These are phyloP conservation scores for Anthracocystis panici-leucophaei DNA, from an alignment of 1,284 basidiomycete species.

Conservation along the genomic window DNA sequence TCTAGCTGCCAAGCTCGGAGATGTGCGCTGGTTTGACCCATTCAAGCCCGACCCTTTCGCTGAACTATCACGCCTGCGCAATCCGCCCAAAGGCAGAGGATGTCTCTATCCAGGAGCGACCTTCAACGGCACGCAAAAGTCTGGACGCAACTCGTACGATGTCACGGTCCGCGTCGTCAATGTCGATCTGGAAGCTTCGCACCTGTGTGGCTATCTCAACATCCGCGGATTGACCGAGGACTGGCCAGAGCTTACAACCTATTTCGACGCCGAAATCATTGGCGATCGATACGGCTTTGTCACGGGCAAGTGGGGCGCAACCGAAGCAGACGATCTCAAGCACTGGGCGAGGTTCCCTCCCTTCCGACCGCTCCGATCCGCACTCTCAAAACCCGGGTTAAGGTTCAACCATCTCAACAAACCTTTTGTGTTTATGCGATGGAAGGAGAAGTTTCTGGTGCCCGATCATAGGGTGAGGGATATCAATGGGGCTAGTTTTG, in stretches of 20 bases:
- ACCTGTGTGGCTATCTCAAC: conserved; percentile 67
- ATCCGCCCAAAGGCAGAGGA: conserved; percentile 43
- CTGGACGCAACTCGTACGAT: conserved; percentile 62
- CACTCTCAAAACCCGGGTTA: conserved; percentile 45
- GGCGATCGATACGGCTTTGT: conserved; percentile 59
- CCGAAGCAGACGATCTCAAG: conserved; percentile 63
- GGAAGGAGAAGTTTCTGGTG: conserved; percentile 95
- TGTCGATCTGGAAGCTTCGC: conserved; percentile 62
- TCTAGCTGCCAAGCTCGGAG: conserved; percentile 14
- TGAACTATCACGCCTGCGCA: conserved; percentile 47
- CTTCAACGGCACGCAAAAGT: conserved; percentile 64
- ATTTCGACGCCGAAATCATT: conserved; percentile 68
- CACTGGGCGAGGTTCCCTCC: conserved; percentile 65
- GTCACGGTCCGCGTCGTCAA: conserved; percentile 65
- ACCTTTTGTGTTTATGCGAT: conserved; percentile 83
- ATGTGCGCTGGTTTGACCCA: conserved; percentile 53
- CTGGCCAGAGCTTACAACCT: conserved; percentile 69
- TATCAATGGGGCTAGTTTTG: conserved; percentile 94
- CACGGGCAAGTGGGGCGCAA: conserved; percentile 66
- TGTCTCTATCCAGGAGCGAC: conserved; percentile 64
- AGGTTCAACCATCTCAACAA: conserved; percentile 60
- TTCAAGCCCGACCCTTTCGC: conserved; percentile 52
- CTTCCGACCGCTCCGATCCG: conserved; percentile 49
- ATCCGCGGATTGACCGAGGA: conserved; percentile 68
- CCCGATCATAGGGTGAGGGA: conserved; percentile 92